Conservation (phyloP, 306 rosid species). For the Astragalus membranaceus region DNA sequence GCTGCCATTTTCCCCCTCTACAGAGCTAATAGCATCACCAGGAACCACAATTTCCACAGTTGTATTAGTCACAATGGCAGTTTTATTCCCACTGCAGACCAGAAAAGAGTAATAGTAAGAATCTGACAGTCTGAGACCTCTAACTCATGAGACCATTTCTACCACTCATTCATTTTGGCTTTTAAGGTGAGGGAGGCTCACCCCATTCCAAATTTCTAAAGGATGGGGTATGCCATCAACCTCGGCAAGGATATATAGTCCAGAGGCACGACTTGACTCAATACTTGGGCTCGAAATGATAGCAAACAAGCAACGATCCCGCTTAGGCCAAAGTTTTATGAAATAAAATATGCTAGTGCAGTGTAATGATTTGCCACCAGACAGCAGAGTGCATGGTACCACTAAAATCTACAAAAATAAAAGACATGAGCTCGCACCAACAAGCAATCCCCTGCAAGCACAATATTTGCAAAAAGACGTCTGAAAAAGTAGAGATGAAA, state of each 20-base stretch:
- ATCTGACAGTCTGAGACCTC: neutral
- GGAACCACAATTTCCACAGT: conserved; percentile 81
- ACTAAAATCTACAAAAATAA: neutral
- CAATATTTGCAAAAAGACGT: neutral
- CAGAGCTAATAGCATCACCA: conserved; percentile 53
- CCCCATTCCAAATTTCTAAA: neutral
- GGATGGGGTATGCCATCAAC: neutral
- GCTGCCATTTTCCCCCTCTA: conserved; percentile 74
- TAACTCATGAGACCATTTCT: neutral
- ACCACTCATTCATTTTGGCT: neutral
- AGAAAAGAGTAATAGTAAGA: conserved; percentile 15
- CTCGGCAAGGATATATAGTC: neutral
- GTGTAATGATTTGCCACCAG: neutral
- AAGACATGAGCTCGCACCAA: neutral
- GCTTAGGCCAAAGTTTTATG: neutral
- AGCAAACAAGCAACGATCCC: neutral
- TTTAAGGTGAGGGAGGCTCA: neutral
- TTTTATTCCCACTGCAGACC: conserved; percentile 61
- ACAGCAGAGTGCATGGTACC: neutral
- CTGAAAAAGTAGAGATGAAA: neutral
- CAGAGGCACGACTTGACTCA: neutral
- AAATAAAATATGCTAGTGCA: conserved; percentile 2
- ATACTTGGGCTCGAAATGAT: conserved; percentile 10
- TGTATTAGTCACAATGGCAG: conserved; percentile 71
- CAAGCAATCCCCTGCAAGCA: neutral